These are phyloP conservation scores for Russula olivacea DNA, from an alignment of 768 basidiomycete species.

Conservation along the genomic window DNA sequence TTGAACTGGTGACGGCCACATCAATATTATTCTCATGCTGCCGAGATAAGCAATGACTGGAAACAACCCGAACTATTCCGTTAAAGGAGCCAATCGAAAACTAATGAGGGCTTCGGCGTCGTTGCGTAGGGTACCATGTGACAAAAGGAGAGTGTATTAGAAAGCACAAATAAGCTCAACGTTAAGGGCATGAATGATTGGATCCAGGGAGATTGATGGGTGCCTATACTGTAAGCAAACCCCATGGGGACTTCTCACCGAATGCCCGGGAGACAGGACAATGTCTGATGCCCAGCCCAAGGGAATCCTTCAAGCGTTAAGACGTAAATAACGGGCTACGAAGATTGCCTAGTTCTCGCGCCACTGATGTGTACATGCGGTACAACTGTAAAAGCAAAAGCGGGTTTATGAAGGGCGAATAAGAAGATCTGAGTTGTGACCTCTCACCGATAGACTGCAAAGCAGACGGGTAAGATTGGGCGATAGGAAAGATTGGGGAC, in stretches of 20 bases:
- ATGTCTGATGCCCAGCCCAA: not conserved
- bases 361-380: slow-evolving; percentile 60
- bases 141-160: not conserved
- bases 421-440: not conserved
- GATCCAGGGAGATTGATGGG: not conserved
- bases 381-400: slow-evolving; percentile 41
- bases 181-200: not conserved
- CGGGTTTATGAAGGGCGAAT: not conserved
- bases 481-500: slow-evolving; percentile 19
- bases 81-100: not conserved
- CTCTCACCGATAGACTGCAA: slow-evolving; percentile 50
- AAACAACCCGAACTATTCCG: not conserved
- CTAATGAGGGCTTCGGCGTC: not conserved
- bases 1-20: not conserved
- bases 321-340: not conserved
- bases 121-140: not conserved
- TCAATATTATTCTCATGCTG: not conserved
- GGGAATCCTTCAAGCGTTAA: not conserved
- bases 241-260: not conserved
- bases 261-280: not conserved
- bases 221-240: not conserved
- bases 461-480: not conserved
- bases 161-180: not conserved
- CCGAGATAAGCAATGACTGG: not conserved
- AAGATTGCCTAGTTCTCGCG: slow-evolving; percentile 44